Base-by-base conservation (phyloP, 208 protist genomes). In the Plasmodiophora brassicae region DNA sequence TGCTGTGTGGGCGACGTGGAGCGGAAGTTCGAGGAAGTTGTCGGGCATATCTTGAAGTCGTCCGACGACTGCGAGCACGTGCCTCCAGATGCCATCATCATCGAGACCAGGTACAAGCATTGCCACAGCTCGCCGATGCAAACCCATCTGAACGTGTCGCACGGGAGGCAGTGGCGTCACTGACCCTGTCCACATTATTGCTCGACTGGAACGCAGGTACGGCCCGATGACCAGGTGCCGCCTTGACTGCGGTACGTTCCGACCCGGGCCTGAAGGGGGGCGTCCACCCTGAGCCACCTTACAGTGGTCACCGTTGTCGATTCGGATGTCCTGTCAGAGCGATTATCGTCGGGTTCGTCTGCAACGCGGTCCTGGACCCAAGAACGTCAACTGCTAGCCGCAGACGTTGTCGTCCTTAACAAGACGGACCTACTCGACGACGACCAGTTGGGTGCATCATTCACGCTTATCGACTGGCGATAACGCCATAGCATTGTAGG, bases 371-470 rank as follows among this genome's bases (percentile, higher is more conserved):
- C 14, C 14, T 14, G 5, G 41, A 32, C n/a, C 10, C 14, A 5
- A 8, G 5, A 8, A 5, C 32, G 41, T 78, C 65, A 78, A 38
- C 65, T 78, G 20, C 65, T n/a, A 14, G 5, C n/a, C 5, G 65
- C 65, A 44, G 65, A 78, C n/a, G 65, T 78, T 38, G 65, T 78
- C 14, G n/a, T 78, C n/a, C 32, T 78, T 38, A 78, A 78, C 65
- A 78, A 78, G n/a, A 78, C n/a, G 32, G 65, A 78, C n/a, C n/a
- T 78, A 5, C 32, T 78, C n/a, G 20, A 8, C 5, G 5, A n/a
- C 5, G 65, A 5, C n/a, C 14, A 78, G 65, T 78, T 44, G 5
- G 65, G 20, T 38, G 20, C 65, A 32, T 14, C n/a, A n/a, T 78
- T 5, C 50, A 57, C 50, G 25, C 14, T n/a, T 14, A 57, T 25